Conservation (phyloP, 768 basidiomycete species). For the Boletus tylopilopsis region DNA sequence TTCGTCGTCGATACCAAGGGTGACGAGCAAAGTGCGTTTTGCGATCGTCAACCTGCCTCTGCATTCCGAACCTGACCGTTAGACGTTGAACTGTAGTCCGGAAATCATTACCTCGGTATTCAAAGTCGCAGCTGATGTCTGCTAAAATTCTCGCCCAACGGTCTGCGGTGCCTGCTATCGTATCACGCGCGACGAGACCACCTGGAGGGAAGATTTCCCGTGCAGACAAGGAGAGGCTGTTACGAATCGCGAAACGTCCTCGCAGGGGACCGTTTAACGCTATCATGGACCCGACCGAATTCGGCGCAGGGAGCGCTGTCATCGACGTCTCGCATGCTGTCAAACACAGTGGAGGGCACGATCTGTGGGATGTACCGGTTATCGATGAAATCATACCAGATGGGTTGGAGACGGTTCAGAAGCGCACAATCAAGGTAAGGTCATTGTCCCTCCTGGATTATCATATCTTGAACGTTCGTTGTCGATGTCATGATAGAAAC, state of each 20-base stretch:
- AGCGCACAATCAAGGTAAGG: conserved; percentile 51
- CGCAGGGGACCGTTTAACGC: conserved; percentile 72
- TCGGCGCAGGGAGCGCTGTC: conserved; percentile 60
- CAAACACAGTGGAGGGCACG: conserved; percentile 61
- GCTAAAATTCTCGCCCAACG: conserved; percentile 80
- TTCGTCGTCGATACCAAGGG: conserved; percentile 81
- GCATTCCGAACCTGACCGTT: too few relatives aligned
- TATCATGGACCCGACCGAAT: conserved; percentile 63
- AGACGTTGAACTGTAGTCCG: conserved; percentile 44
- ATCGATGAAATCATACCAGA: conserved; percentile 38
- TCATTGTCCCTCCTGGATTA: not conserved
- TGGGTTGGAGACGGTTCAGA: conserved; percentile 37
- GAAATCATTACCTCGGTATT: conserved; percentile 52
- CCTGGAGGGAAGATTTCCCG: conserved; percentile 41
- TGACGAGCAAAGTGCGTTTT: conserved; percentile 59
- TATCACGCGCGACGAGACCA: conserved; percentile 44
- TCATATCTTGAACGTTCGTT: not conserved
- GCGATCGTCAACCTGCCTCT: too few relatives aligned
- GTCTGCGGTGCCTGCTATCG: conserved; percentile 83
- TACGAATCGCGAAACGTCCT: conserved; percentile 71
- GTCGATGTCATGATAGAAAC: conserved; percentile 38
- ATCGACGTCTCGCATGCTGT: conserved; percentile 67
- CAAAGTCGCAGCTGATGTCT: conserved; percentile 54
- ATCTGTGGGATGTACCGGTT: conserved; percentile 50
- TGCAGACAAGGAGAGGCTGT: conserved; percentile 71